Evolutionary conservation across 2,329 filamentous ascomycete species (phyloP).

Genomic region (Colletotrichum cereale): DNA sequence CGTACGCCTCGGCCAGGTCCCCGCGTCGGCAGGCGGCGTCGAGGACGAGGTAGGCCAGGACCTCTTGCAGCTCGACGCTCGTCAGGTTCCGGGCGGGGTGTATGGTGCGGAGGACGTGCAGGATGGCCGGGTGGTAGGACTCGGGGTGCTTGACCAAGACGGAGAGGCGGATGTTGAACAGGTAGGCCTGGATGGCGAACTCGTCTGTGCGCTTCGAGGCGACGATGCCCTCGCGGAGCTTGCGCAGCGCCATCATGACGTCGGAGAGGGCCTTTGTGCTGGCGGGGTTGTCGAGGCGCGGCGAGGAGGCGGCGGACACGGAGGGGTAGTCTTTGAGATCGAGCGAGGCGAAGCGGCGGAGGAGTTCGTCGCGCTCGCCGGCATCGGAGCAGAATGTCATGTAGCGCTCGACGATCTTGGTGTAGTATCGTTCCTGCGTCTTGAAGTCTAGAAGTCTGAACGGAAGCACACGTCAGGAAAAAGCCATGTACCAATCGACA

Average conservation of each 20-base stretch:
- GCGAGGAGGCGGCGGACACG: slow-evolving; percentile 32
- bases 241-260: slow-evolving; percentile 87
- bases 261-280: slow-evolving; percentile 76
- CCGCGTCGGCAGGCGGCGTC: slow-evolving; percentile 89
- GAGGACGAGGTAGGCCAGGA: slow-evolving; percentile 83
- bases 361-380: slow-evolving; percentile 78
- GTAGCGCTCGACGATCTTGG: slow-evolving; percentile 88
- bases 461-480: slow-evolving; percentile 15
- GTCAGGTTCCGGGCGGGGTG: slow-evolving; percentile 78
- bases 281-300: slow-evolving; percentile 43
- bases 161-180: slow-evolving; percentile 89
- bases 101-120: slow-evolving; percentile 80
- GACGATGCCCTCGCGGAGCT: slow-evolving; percentile 90
- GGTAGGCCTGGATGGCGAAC: slow-evolving; percentile 90
- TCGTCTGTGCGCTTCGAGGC: slow-evolving; percentile 80
- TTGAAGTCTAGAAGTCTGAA: slow-evolving; percentile 78
- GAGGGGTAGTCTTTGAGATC: slow-evolving; percentile 50
- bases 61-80: slow-evolving; percentile 80
- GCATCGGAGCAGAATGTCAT: slow-evolving; percentile 87
- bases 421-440: slow-evolving; percentile 87
- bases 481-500: not conserved
- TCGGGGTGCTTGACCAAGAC: slow-evolving; percentile 86
- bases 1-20: slow-evolving; percentile 80
- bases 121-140: slow-evolving; percentile 89
- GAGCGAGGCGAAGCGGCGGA: slow-evolving; percentile 80